Evolutionary conservation across 2,329 filamentous ascomycete genomes (phyloP).

Genomic region (Diaporthe amygdali): DNA sequence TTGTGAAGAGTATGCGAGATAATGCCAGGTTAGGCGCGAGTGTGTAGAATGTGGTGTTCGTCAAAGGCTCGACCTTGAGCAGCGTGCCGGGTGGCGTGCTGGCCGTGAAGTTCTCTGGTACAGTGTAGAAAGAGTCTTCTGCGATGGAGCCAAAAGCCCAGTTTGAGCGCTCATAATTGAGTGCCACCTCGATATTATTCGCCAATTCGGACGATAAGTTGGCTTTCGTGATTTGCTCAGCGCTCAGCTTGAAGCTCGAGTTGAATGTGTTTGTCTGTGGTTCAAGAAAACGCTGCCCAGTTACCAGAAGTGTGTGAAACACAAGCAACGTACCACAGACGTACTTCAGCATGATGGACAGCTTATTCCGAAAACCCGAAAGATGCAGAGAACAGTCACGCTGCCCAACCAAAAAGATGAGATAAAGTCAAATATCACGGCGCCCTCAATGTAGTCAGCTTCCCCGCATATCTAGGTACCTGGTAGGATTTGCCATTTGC

Average conservation of each 20-base stretch:
- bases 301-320: neutral
- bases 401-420: neutral
- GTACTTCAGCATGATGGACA: neutral
- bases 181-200: constrained; percentile 29
- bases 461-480: neutral
- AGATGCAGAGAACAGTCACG: neutral
- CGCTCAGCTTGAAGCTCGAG: constrained; percentile 34
- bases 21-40: constrained; percentile 47
- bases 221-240: constrained; percentile 30
- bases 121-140: constrained; percentile 47
- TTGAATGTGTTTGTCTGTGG: constrained; percentile 30
- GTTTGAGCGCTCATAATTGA: constrained; percentile 37
- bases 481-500: neutral
- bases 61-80: constrained; percentile 45
- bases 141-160: constrained; percentile 37
- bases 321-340: neutral
- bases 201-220: constrained; percentile 28
- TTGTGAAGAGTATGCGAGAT: constrained; percentile 55
- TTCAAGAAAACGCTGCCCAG: neutral
- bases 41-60: constrained; percentile 43
- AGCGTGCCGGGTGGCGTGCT: constrained; percentile 39
- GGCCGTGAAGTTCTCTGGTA: constrained; percentile 29
- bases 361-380: neutral
- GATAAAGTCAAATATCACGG: neutral
- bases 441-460: neutral